Conservation (phyloP, 2,329 filamentous ascomycete species). For the Cladophialophora chaetospira region DNA sequence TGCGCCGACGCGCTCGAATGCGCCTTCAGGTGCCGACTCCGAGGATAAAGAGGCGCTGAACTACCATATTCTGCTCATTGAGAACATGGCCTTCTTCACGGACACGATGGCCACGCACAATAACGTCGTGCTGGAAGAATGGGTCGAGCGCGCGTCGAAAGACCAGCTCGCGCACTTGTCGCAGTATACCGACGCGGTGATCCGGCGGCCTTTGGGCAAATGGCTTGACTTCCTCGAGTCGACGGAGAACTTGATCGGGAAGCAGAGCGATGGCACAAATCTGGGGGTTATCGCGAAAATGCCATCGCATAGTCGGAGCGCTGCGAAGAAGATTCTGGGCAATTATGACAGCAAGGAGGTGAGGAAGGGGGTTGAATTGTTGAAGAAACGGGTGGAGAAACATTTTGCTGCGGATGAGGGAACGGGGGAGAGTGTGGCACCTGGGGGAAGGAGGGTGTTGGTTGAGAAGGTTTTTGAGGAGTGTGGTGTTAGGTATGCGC, state of each 20-base stretch:
- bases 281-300: slow-evolving; percentile 69
- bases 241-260: slow-evolving; percentile 69
- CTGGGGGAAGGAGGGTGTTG: slow-evolving; percentile 52
- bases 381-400: slow-evolving; percentile 92
- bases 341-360: slow-evolving; percentile 82
- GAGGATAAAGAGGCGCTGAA: slow-evolving; percentile 97
- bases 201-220: slow-evolving; percentile 85
- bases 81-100: slow-evolving; percentile 98
- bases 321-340: slow-evolving; percentile 83
- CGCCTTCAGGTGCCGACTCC: slow-evolving; percentile 54
- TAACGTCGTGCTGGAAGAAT: slow-evolving; percentile 76
- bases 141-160: slow-evolving; percentile 73
- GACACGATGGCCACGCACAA: slow-evolving; percentile 80
- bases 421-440: slow-evolving; percentile 45
- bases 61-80: slow-evolving; percentile 94
- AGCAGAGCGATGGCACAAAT: slow-evolving; percentile 41
- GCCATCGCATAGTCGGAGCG: slow-evolving; percentile 76
- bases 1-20: slow-evolving; percentile 33
- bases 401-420: slow-evolving; percentile 89
- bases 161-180: slow-evolving; percentile 86
- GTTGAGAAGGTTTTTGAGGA: slow-evolving; percentile 62
- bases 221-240: slow-evolving; percentile 84
- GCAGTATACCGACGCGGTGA: slow-evolving; percentile 83
- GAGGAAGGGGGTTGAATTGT: slow-evolving; percentile 81
- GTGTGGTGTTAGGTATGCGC: slow-evolving; percentile 60